Evolutionary conservation across 495 filamentous ascomycete genomes (phyloP).

Genomic region (Talaromyces wortmannii): DNA sequence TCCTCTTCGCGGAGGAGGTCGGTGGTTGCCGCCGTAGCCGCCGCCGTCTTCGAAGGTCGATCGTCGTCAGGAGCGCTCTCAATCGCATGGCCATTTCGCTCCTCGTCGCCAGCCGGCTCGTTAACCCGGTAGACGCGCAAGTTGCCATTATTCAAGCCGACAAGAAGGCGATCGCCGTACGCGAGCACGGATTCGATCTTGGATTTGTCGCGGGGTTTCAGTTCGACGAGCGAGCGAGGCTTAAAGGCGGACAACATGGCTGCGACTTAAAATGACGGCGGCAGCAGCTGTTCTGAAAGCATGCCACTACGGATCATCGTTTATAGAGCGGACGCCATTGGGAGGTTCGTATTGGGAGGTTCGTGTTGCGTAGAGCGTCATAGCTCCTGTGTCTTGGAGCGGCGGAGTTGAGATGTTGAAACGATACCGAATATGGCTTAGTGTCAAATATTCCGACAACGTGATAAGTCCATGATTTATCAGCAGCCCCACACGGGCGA

Average conservation of each 20-base stretch:
- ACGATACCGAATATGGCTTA: too few relatives aligned
- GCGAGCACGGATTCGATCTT: slow-evolving; percentile 91
- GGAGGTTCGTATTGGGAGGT: too few relatives aligned
- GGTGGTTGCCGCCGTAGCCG: slow-evolving; percentile 50
- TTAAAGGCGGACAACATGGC: slow-evolving; percentile 97
- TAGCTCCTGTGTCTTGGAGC: too few relatives aligned
- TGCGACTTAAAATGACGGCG: slow-evolving; percentile 10
- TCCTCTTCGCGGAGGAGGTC: slow-evolving; percentile 86
- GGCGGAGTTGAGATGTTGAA: too few relatives aligned
- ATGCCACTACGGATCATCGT: too few relatives aligned
- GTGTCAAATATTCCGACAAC: too few relatives aligned
- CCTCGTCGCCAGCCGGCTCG: slow-evolving; percentile 27
- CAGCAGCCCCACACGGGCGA: too few relatives aligned
- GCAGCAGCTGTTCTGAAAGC: neutral
- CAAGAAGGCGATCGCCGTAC: slow-evolving; percentile 85
- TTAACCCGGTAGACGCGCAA: slow-evolving; percentile 90
- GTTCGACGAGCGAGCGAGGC: slow-evolving; percentile 92
- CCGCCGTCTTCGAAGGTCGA: slow-evolving; percentile 1
- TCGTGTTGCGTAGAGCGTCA: too few relatives aligned
- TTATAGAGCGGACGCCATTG: too few relatives aligned
- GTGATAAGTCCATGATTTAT: too few relatives aligned
- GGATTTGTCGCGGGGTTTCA: slow-evolving; percentile 88
- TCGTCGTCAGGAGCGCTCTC: slow-evolving; percentile 9
- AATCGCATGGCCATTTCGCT: slow-evolving; percentile 11
- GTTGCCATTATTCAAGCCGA: slow-evolving; percentile 83